Evolutionary conservation across 169 alveolate genomes (phyloP), one percentile per base, ranked within the genome.

Genomic region (Plasmodium fragile): DNA sequence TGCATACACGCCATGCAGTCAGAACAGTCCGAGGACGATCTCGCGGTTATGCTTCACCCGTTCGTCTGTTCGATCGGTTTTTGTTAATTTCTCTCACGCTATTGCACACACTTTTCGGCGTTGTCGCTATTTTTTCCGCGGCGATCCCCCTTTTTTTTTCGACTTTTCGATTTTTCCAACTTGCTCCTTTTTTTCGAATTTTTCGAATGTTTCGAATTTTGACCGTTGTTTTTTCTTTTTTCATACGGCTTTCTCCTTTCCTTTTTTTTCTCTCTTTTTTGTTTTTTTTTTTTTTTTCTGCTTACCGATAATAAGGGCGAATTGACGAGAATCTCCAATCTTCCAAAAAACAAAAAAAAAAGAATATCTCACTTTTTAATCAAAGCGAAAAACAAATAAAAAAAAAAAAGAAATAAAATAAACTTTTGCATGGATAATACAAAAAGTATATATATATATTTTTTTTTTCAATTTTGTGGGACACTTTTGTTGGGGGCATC

Each of bases 311-410:
- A 18, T 5, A 39, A 52, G 49, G 89, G 39, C 34, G 89, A 81
- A 81, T 36, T 81, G 22, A 81, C 55, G 39, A 81, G 49, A 36
- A 53, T 53, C 39, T 81, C 89, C 89, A 80, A 80, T 80, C 65
- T 43, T 7, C 53, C 1, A 43, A 43, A 43, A 43, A 52, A 49
- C 1, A 80, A 10, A 80, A 52, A 52, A 80, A 70, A 59, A 59
- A n/a, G n/a, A 2, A 59, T 59, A 59, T 59, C 73, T 45, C 65
- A 80, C 34, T 45, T 80, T 0, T 77, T 77, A 77, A 77, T 28
- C 34, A 80, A 49, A 52, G 69, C n/a, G 36, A 80, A 45, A 80
- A 52, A 79, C 30, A 10, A 28, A 80, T 16, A 80, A 45, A 80
- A 8, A 11, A 1, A 1, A 39, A 39, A 59, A 59, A 59, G n/a